phyloP scores from a whole-genome alignment of 1,284 basidiomycete species.

The Laetiporus sulphureus region DNA sequence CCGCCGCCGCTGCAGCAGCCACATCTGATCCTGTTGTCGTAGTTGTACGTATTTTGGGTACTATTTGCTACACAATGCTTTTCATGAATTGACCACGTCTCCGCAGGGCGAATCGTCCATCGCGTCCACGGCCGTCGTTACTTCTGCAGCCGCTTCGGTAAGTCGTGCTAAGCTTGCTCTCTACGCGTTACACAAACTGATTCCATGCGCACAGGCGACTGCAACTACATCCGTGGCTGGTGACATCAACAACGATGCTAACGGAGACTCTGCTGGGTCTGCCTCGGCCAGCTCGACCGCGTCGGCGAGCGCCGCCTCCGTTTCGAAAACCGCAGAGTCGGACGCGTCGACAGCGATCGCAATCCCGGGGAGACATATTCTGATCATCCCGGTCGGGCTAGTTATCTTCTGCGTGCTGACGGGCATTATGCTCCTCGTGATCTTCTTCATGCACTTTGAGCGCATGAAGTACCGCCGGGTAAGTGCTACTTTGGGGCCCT shows the following conservation, averaged over 20 bases:
- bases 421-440: constrained; percentile 70
- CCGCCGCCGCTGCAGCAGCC: constrained; percentile 9
- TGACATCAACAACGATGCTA: constrained; percentile 4
- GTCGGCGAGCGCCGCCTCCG: constrained; percentile 11
- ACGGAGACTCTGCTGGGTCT: constrained; percentile 1
- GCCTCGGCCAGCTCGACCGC: neutral
- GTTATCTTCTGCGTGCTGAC: constrained; percentile 79
- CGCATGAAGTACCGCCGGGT: constrained; percentile 78
- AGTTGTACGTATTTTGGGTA: constrained; percentile 3
- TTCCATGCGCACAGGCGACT: constrained; percentile 27
- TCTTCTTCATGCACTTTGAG: constrained; percentile 76
- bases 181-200: constrained; percentile 16
- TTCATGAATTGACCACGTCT: neutral
- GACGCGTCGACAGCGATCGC: constrained; percentile 44
- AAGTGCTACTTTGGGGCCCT: constrained; percentile 14
- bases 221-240: constrained; percentile 22
- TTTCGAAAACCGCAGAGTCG: constrained; percentile 25
- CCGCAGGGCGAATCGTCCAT: constrained; percentile 4
- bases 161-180: constrained; percentile 9
- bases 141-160: constrained; percentile 4
- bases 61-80: neutral
- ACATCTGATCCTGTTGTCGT: constrained; percentile 3
- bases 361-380: constrained; percentile 64
- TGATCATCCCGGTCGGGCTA: constrained; percentile 74
- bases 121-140: constrained; percentile 1